phyloP scores from a whole-genome alignment of 2,329 filamentous ascomycete species.

The Colletotrichum eremochloae region DNA sequence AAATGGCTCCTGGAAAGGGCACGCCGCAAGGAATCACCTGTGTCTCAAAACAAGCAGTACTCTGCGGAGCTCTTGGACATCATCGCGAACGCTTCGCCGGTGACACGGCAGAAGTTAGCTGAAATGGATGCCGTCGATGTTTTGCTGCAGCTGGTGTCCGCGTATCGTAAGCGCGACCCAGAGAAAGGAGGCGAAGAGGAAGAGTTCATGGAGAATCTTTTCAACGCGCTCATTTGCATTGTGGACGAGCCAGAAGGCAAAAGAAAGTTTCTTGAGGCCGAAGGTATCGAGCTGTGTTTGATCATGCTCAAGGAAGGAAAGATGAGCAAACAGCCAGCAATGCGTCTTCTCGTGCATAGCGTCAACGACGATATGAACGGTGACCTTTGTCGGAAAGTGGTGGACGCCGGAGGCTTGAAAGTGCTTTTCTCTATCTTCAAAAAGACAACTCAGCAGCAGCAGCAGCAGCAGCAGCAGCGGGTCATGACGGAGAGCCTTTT shows the following conservation, averaged over 20 bases:
- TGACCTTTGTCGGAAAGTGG: conserved; percentile 79
- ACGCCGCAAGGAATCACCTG: conserved; percentile 73
- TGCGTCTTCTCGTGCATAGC: conserved; percentile 89
- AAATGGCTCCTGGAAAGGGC: conserved; percentile 84
- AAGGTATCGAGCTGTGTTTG: conserved; percentile 90
- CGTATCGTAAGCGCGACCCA: conserved; percentile 89
- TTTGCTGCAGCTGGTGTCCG: conserved; percentile 84
- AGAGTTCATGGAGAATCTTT: conserved; percentile 94
- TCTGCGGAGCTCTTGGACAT: conserved; percentile 93
- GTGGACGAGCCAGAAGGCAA: conserved; percentile 84
- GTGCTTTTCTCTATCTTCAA: conserved; percentile 88
- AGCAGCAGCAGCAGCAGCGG: conserved; percentile 23
- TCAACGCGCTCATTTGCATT: conserved; percentile 86
- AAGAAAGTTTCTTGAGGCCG: conserved; percentile 84
- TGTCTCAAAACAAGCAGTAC: conserved; percentile 95
- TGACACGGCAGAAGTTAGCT: conserved; percentile 74
- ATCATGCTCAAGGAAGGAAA: conserved; percentile 94
- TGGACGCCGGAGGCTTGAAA: conserved; percentile 89
- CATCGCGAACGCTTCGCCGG: conserved; percentile 79
- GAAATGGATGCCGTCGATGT: conserved; percentile 80
- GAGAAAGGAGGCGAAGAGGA: conserved; percentile 89
- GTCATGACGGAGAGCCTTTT: conserved; percentile 74
- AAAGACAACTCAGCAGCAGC: conserved; percentile 67
- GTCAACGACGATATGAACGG: conserved; percentile 63
- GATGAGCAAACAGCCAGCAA: conserved; percentile 80